phyloP scores from a whole-genome alignment of 2,329 filamentous ascomycete genomes.

The Sclerotinia sclerotiorum region DNA sequence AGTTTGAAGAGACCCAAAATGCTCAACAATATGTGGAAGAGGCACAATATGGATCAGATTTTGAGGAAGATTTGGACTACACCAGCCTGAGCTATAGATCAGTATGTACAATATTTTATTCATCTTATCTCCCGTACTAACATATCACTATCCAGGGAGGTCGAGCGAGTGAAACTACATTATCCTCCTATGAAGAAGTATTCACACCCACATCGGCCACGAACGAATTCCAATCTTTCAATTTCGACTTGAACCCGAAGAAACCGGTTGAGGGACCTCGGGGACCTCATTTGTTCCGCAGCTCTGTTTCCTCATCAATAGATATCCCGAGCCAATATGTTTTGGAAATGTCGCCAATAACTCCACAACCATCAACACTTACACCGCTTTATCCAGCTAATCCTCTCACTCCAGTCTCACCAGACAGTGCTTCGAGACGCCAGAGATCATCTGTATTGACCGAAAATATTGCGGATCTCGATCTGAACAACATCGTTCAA shows the following conservation, averaged over 20 bases:
- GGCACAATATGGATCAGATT: conserved; percentile 20
- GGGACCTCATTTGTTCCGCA: conserved; percentile 83
- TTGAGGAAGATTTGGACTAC: conserved; percentile 52
- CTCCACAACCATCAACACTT: conserved; percentile 57
- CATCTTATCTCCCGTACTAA: conserved; percentile 28
- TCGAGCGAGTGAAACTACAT: conserved; percentile 77
- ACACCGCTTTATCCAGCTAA: conserved; percentile 35
- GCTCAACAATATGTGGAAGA: conserved; percentile 19
- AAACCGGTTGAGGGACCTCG: conserved; percentile 76
- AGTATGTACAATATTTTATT: conserved; percentile 50
- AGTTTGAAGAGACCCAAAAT: conserved; percentile 16
- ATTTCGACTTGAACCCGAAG: conserved; percentile 55
- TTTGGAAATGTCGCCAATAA: conserved; percentile 71
- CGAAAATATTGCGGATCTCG: conserved; percentile 57
- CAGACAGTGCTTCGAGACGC: conserved; percentile 1
- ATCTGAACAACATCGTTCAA: conserved; percentile 57
- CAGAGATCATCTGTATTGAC: conserved; percentile 36
- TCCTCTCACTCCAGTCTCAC: conserved; percentile 24
- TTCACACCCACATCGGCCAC: conserved; percentile 69
- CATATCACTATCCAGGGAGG: conserved; percentile 51
- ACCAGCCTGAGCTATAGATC: conserved; percentile 69
- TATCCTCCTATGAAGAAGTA: conserved; percentile 83
- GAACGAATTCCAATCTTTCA: conserved; percentile 59
- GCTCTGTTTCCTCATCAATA: conserved; percentile 59
- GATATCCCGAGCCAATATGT: conserved; percentile 52